Conservation (phyloP, 1,284 basidiomycete genomes). For the Apiotrichum siamense region DNA sequence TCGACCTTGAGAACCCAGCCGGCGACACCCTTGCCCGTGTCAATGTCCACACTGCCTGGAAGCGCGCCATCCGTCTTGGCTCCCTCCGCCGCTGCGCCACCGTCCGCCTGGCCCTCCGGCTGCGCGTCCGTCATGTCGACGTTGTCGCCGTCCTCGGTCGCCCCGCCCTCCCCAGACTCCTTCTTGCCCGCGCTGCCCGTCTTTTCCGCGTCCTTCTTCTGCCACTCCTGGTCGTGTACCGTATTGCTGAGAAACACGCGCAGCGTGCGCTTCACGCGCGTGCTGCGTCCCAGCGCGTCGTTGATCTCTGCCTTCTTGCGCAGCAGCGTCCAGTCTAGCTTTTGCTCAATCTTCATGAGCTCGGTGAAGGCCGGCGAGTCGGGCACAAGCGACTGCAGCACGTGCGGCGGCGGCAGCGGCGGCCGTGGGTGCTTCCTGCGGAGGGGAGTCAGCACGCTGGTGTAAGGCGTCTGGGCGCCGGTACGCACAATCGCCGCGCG, state of each 20-base stretch:
- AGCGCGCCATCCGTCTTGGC: not conserved
- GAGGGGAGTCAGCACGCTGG: not conserved
- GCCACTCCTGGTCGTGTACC: slow-evolving; percentile 78
- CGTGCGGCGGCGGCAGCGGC: slow-evolving; percentile 45
- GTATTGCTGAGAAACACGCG: slow-evolving; percentile 86
- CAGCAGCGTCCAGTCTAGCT: slow-evolving; percentile 90
- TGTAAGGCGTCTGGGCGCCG: not conserved
- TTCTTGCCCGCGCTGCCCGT: slow-evolving; percentile 7
- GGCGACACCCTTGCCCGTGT: slow-evolving; percentile 70
- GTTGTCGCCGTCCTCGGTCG: not conserved
- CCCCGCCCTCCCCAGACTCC: not conserved
- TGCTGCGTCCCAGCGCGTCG: slow-evolving; percentile 58
- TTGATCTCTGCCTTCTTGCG: slow-evolving; percentile 85
- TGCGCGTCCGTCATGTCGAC: not conserved
- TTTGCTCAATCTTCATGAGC: slow-evolving; percentile 79
- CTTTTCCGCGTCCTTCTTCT: slow-evolving; percentile 42
- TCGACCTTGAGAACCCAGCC: slow-evolving; percentile 87
- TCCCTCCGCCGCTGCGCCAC: not conserved
- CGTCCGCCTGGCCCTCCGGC: not conserved
- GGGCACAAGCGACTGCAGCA: slow-evolving; percentile 51
- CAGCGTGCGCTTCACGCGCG: slow-evolving; percentile 63
- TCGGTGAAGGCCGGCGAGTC: slow-evolving; percentile 83
- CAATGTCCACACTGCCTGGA: slow-evolving; percentile 47
- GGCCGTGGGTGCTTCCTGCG: slow-evolving; percentile 34
- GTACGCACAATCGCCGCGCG: slow-evolving; percentile 10